Evolutionary conservation across 1,139 yeast species (phyloP), one percentile per base, ranked within the genome.

Genomic region (Lodderomyces elongisporus): DNA sequence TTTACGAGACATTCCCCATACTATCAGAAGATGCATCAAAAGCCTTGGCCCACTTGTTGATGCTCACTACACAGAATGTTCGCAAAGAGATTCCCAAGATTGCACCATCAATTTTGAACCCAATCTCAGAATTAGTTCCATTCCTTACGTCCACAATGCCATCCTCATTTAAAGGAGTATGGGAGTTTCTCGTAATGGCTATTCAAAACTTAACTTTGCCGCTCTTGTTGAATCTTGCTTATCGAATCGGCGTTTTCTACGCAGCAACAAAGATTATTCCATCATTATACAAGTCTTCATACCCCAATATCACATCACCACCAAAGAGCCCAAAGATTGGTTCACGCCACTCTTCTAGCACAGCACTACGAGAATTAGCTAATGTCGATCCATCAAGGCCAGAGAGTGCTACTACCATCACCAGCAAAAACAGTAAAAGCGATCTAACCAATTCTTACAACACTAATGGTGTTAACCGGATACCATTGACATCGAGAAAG

Each of bases 261-360:
- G 88, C 95, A 2, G 96, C 97, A 4, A 85, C 96, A 12, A 80
- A 94, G 53, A 88, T 91, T 41, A 85, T 91, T 15, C 97, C 98
- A 2, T 79, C 85, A 14, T 61, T 87, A 40, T 66, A 67, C 46
- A 66, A 67, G 42, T 63, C 63, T 12, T 48, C 60, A 14, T 60
- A 61, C 38, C 67, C 64, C 18, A 47, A 55, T 16, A 39, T 44
- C 10, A 50, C 77, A 5, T 64, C 67, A 7, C 14, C 14, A n/a
- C 62, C 67, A 31, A 52, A 60, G 43, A 55, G 62, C 2, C 53
- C 57, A 3, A 39, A 37, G 23, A 32, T 40, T 30, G 30, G 44
- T 21, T 43, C 48, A 14, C 38, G 47, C 4, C 41, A 43, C 27
- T 16, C 42, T 10, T 44, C 47, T 27, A 37, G 35, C 28, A 31